Evolutionary conservation across 495 filamentous ascomycete genomes (phyloP).

Genomic region (Hypoxylon crocopeplum): DNA sequence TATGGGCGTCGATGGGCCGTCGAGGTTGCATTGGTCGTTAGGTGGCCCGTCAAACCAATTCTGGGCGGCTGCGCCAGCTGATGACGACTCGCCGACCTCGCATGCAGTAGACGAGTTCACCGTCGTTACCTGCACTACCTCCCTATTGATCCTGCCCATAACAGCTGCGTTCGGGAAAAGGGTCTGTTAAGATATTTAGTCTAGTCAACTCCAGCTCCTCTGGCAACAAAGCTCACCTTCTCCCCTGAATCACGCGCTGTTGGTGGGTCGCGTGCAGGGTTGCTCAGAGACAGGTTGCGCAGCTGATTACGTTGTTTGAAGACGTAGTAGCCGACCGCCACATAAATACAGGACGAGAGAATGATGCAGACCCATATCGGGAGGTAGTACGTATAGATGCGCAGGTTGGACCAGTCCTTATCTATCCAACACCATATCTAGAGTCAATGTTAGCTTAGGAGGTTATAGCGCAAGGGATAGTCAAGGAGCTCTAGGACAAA

Average conservation of each 20-base stretch:
- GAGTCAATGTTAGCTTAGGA: background rate
- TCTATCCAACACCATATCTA: slow-evolving; percentile 89
- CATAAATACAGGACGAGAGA: slow-evolving; percentile 73
- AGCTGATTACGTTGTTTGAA: slow-evolving; percentile 65
- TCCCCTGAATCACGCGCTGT: slow-evolving; percentile 44
- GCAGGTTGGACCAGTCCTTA: slow-evolving; percentile 69
- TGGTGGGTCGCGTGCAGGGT: slow-evolving; percentile 33
- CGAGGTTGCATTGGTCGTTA: slow-evolving; percentile 21
- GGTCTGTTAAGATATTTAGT: slow-evolving; percentile 11
- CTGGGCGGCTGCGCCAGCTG: slow-evolving; percentile 5
- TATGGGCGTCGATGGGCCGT: slow-evolving; percentile 10
- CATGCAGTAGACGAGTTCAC: slow-evolving; percentile 37
- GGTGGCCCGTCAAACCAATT: slow-evolving; percentile 41
- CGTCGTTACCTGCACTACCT: slow-evolving; percentile 41
- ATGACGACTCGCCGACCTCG: slow-evolving; percentile 13
- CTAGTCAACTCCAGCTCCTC: background rate
- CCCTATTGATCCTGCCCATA: slow-evolving; percentile 41
- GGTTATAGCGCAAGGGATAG: background rate
- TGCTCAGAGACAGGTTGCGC: slow-evolving; percentile 54
- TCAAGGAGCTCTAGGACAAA: background rate
- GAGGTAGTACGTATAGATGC: slow-evolving; percentile 79
- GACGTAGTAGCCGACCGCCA: slow-evolving; percentile 72
- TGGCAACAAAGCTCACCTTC: slow-evolving; percentile 43
- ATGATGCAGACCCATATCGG: slow-evolving; percentile 85
- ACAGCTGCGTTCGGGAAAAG: slow-evolving; percentile 40